phyloP scores from a whole-genome alignment of 805 yeast genomes.

The Ogataea populi-albae region DNA sequence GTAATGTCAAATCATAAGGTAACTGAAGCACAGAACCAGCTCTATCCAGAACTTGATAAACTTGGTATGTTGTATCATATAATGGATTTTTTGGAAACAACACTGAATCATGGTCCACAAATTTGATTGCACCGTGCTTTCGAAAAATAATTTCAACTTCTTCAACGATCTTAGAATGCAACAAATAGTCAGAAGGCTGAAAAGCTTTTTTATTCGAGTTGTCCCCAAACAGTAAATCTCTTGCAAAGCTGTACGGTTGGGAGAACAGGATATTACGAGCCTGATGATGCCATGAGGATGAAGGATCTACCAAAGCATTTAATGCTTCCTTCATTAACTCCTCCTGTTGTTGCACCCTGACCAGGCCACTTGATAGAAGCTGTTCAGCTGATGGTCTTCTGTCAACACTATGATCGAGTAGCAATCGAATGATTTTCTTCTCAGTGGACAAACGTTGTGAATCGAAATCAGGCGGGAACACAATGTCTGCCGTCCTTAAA shows the following conservation, averaged over 20 bases:
- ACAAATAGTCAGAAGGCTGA: slow-evolving; percentile 45
- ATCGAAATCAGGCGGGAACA: slow-evolving; percentile 70
- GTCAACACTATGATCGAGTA: slow-evolving; percentile 77
- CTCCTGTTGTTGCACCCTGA: slow-evolving; percentile 89
- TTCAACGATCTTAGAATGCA: slow-evolving; percentile 58
- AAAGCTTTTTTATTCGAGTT: slow-evolving; percentile 26
- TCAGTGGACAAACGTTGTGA: slow-evolving; percentile 52
- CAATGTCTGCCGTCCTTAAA: slow-evolving; percentile 55
- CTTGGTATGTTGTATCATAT: slow-evolving; percentile 57
- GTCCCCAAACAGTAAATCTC: slow-evolving; percentile 78
- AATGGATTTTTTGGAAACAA: slow-evolving; percentile 82
- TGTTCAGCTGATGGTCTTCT: slow-evolving; percentile 77
- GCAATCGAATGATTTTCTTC: slow-evolving; percentile 58
- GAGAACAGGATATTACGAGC: slow-evolving; percentile 83
- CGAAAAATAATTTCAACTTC: slow-evolving; percentile 63
- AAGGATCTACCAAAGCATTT: slow-evolving; percentile 79
- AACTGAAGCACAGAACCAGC: slow-evolving; percentile 86
- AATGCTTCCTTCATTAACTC: slow-evolving; percentile 85
- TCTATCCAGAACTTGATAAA: slow-evolving; percentile 78
- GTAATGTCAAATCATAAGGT: slow-evolving; percentile 86
- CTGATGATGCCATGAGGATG: slow-evolving; percentile 92
- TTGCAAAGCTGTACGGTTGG: slow-evolving; percentile 81
- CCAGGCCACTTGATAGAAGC: slow-evolving; percentile 72
- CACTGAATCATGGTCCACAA: slow-evolving; percentile 53
- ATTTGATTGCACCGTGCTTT: slow-evolving; percentile 83